These are phyloP conservation scores for Tuber melanosporum DNA, from an alignment of 495 filamentous ascomycete genomes.

Conservation along the genomic window DNA sequence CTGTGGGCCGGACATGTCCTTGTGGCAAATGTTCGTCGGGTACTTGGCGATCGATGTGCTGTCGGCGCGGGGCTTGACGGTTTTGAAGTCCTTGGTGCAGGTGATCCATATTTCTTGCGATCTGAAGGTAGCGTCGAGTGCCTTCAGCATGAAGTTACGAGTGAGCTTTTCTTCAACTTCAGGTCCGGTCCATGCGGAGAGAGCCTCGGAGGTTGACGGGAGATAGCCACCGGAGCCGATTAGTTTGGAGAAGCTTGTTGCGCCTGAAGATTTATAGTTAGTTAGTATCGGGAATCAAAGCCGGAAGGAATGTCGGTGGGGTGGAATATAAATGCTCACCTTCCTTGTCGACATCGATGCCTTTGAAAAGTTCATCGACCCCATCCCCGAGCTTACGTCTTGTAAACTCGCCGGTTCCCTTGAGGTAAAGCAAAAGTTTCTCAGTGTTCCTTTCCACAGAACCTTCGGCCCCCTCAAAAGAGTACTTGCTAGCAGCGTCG, in stretches of 20 bases:
- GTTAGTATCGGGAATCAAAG: background rate
- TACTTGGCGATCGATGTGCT: slow-evolving; percentile 19
- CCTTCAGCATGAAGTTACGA: slow-evolving; percentile 27
- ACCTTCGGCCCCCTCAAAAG: slow-evolving; percentile 16
- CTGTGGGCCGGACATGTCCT: slow-evolving; percentile 29
- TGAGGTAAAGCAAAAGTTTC: slow-evolving; percentile 26
- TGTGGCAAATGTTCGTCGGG: slow-evolving; percentile 20
- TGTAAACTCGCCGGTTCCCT: slow-evolving; percentile 17
- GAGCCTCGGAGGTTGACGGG: slow-evolving; percentile 21
- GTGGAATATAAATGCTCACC: slow-evolving; percentile 4
- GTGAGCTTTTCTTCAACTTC: slow-evolving; percentile 28
- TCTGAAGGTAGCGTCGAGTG: slow-evolving; percentile 23
- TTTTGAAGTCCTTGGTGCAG: slow-evolving; percentile 30
- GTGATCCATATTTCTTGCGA: slow-evolving; percentile 36
- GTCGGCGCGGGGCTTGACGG: slow-evolving; percentile 18
- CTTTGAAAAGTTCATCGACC: slow-evolving; percentile 19
- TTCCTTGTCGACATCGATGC: slow-evolving; percentile 12
- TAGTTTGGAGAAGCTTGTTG: slow-evolving; percentile 31
- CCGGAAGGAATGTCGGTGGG: background rate
- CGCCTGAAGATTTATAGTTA: slow-evolving; percentile 11
- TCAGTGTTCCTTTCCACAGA: slow-evolving; percentile 19
- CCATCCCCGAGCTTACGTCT: slow-evolving; percentile 14
- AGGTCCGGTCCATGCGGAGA: slow-evolving; percentile 25
- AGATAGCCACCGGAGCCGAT: slow-evolving; percentile 22
- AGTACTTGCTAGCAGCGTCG: slow-evolving; percentile 9